Evolutionary conservation across 768 basidiomycete genomes (phyloP).

Genomic region (Ephemerocybe angulata): DNA sequence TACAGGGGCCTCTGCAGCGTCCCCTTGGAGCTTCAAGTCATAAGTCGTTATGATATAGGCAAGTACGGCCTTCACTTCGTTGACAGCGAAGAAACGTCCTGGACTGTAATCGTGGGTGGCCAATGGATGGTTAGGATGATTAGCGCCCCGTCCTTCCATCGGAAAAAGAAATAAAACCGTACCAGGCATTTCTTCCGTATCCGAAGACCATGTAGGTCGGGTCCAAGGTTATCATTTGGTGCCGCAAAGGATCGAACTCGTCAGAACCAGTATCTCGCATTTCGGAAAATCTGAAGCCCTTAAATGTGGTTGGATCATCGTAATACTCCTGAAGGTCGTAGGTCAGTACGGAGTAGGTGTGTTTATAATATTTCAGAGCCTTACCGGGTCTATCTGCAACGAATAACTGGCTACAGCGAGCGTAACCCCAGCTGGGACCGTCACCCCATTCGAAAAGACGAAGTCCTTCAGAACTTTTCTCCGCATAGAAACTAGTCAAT

Average conservation of each 20-base stretch:
- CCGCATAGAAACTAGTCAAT: slow-evolving; percentile 10
- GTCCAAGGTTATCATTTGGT: slow-evolving; percentile 32
- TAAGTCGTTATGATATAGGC: slow-evolving; percentile 37
- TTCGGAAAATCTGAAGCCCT: slow-evolving; percentile 33
- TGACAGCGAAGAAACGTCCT: slow-evolving; percentile 40
- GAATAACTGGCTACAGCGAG: slow-evolving; percentile 22
- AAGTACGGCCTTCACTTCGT: slow-evolving; percentile 40
- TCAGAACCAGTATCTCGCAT: slow-evolving; percentile 11
- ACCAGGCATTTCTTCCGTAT: slow-evolving; percentile 33
- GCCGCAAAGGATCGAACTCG: slow-evolving; percentile 16
- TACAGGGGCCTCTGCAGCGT: background rate
- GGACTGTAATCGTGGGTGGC: slow-evolving; percentile 13
- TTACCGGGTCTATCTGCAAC: slow-evolving; percentile 21
- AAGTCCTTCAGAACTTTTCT: slow-evolving; percentile 33
- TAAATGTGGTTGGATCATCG: slow-evolving; percentile 28
- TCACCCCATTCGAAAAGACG: slow-evolving; percentile 37
- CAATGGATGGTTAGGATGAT: background rate
- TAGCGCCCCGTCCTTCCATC: too few relatives aligned
- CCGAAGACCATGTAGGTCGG: slow-evolving; percentile 37
- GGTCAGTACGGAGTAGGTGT: too few relatives aligned
- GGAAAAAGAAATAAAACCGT: background rate
- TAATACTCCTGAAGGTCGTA: slow-evolving; percentile 18
- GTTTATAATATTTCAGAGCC: background rate
- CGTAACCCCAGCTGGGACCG: slow-evolving; percentile 32
- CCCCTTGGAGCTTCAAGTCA: slow-evolving; percentile 29